Conservation (phyloP, 352 stramenopile species). For the Lagenidium sp. region DNA sequence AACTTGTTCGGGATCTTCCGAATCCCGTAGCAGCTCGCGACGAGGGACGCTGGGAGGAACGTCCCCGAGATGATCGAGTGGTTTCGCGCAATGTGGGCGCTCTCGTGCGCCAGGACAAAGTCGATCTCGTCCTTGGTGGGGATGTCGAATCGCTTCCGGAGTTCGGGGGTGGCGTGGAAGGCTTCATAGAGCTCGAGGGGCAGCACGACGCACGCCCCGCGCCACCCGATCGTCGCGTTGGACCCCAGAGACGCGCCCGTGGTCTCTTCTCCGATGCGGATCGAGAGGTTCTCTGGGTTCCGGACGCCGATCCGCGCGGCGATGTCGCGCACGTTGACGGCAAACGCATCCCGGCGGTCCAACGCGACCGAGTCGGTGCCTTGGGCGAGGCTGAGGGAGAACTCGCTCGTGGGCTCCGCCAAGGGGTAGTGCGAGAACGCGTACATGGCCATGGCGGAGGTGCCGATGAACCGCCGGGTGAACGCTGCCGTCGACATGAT, state of each 20-base stretch:
- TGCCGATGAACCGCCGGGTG: slow-evolving; percentile 23
- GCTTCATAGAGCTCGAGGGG: slow-evolving; percentile 74
- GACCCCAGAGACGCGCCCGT: slow-evolving; percentile 51
- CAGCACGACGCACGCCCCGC: slow-evolving; percentile 61
- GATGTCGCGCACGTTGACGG: slow-evolving; percentile 49
- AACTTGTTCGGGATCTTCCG: slow-evolving; percentile 73
- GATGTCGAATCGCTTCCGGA: slow-evolving; percentile 40
- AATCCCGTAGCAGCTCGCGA: slow-evolving; percentile 39
- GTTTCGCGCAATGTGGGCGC: slow-evolving; percentile 75
- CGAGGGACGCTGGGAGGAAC: slow-evolving; percentile 53
- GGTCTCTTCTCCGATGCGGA: slow-evolving; percentile 53
- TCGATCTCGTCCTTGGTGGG: slow-evolving; percentile 67
- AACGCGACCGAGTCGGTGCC: slow-evolving; percentile 45
- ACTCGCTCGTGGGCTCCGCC: slow-evolving; percentile 43
- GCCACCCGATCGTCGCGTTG: slow-evolving; percentile 43
- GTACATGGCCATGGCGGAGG: slow-evolving; percentile 26
- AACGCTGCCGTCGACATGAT: slow-evolving; percentile 25
- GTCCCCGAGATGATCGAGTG: slow-evolving; percentile 54
- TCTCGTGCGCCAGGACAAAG: slow-evolving; percentile 79
- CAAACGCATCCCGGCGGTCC: slow-evolving; percentile 44
- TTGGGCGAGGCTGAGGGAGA: slow-evolving; percentile 48
- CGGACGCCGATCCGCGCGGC: slow-evolving; percentile 54
- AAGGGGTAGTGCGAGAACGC: slow-evolving; percentile 42
- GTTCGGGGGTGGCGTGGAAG: slow-evolving; percentile 44
- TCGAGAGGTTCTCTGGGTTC: slow-evolving; percentile 52